Percentiles rank a stretch among this genome's conserved stretches.
These are phyloP conservation scores for Lasiosphaeria ovina DNA, from an alignment of 495 filamentous ascomycete species.

Conservation along the genomic window DNA sequence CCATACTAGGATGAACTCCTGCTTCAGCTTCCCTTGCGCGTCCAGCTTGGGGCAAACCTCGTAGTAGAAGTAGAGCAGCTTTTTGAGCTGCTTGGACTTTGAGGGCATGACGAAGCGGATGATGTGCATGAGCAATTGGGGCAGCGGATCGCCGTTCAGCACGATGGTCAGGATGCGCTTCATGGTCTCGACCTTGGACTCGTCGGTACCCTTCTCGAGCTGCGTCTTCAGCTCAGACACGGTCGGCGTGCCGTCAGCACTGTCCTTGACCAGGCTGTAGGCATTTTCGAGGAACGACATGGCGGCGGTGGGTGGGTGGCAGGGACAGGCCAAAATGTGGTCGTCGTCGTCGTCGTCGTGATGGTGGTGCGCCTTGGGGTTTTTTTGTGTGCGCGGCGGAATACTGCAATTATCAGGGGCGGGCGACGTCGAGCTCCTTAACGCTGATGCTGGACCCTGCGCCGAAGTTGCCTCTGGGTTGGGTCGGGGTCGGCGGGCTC, in stretches of 20 bases:
- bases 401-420: constrained; percentile 15
- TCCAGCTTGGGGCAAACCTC: constrained; percentile 98
- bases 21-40: constrained; percentile 86
- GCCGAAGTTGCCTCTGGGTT: background rate
- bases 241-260: constrained; percentile 80
- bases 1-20: constrained; percentile 99
- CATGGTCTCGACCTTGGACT: constrained; percentile 97
- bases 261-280: constrained; percentile 96
- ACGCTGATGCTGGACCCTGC: background rate
- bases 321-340: constrained; percentile 4
- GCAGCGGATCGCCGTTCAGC: constrained; percentile 97
- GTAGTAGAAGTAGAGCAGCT: constrained; percentile 98
- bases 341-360: constrained; percentile 14
- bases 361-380: constrained; percentile 5
- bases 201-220: constrained; percentile 96
- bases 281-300: constrained; percentile 96
- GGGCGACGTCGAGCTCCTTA: constrained; percentile 6
- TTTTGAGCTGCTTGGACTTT: constrained; percentile 94
- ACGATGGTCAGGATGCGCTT: constrained; percentile 94
- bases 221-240: constrained; percentile 88
- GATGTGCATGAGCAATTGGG: constrained; percentile 96
- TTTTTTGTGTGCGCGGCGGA: constrained; percentile 6
- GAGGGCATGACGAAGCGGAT: constrained; percentile 99
- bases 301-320: constrained; percentile 41
- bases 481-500: constrained; percentile 8